Evolutionary conservation across 1,284 basidiomycete genomes (phyloP).

Genomic region (Heterobasidion parviporum): DNA sequence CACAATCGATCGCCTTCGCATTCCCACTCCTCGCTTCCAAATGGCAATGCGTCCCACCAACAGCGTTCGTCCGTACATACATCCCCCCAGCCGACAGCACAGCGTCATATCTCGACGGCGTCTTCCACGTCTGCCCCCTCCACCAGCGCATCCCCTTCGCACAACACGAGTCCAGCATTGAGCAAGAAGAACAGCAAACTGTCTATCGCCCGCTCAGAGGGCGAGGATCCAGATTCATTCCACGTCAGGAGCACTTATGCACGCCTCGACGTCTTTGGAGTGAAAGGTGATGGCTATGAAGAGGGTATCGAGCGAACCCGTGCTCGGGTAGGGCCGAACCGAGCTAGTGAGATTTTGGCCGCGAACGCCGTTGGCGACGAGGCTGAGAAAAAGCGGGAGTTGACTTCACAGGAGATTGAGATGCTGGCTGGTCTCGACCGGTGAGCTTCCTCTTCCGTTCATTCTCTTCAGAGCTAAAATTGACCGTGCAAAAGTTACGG

Average conservation of each 20-base stretch:
- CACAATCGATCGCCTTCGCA: slow-evolving; percentile 6
- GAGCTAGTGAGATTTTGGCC: slow-evolving; percentile 49
- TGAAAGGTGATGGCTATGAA: slow-evolving; percentile 86
- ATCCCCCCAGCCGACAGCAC: slow-evolving; percentile 1
- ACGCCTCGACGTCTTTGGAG: slow-evolving; percentile 74
- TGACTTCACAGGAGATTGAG: slow-evolving; percentile 56
- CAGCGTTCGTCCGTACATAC: neutral
- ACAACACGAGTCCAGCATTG: slow-evolving; percentile 4
- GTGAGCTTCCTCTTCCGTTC: slow-evolving; percentile 33
- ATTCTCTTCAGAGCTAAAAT: slow-evolving; percentile 3
- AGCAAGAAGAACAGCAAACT: slow-evolving; percentile 31
- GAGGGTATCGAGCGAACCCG: slow-evolving; percentile 91
- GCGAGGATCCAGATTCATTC: slow-evolving; percentile 80
- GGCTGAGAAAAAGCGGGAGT: slow-evolving; percentile 49
- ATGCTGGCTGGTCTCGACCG: slow-evolving; percentile 72
- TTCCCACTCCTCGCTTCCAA: slow-evolving; percentile 1
- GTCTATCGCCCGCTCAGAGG: slow-evolving; percentile 59
- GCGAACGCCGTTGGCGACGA: slow-evolving; percentile 46
- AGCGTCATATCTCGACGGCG: slow-evolving; percentile 2
- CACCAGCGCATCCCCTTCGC: slow-evolving; percentile 6
- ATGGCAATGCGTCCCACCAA: neutral
- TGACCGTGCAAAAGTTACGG: slow-evolving; percentile 57
- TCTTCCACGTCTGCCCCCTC: neutral
- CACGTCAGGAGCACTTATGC: slow-evolving; percentile 88
- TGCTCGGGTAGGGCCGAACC: slow-evolving; percentile 61